Conservation (phyloP, 73 alveolate genomes). For the Paramecium primaurelia region DNA sequence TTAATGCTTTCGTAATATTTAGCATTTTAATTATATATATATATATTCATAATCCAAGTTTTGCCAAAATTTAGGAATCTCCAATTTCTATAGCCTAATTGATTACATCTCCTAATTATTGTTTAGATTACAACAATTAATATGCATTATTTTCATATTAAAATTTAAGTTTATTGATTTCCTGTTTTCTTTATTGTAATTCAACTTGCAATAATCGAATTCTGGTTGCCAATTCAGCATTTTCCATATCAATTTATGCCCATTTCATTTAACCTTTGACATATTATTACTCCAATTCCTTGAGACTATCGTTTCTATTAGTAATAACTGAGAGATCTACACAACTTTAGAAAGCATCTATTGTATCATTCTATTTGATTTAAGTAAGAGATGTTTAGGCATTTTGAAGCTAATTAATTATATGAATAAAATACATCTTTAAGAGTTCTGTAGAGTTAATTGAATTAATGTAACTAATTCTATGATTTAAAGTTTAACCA, state of each 20-base stretch:
- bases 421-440: neutral
- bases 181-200: neutral
- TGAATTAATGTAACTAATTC: conserved; percentile 4
- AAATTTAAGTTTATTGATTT: neutral
- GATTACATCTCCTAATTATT: neutral
- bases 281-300: neutral
- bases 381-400: neutral
- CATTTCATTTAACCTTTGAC: neutral
- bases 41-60: neutral
- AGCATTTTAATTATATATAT: neutral
- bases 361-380: neutral
- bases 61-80: neutral
- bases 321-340: neutral
- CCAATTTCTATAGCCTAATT: neutral
- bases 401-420: neutral
- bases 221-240: neutral
- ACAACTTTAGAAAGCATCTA: neutral
- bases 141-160: neutral
- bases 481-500: neutral
- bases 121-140: neutral
- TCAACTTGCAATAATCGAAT: neutral
- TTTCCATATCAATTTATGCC: conserved; percentile 29
- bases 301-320: neutral
- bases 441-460: neutral
- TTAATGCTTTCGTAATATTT: neutral